These are phyloP conservation scores for Cystobasidium sp. DNA, from an alignment of 1,284 basidiomycete genomes.

Conservation along the genomic window DNA sequence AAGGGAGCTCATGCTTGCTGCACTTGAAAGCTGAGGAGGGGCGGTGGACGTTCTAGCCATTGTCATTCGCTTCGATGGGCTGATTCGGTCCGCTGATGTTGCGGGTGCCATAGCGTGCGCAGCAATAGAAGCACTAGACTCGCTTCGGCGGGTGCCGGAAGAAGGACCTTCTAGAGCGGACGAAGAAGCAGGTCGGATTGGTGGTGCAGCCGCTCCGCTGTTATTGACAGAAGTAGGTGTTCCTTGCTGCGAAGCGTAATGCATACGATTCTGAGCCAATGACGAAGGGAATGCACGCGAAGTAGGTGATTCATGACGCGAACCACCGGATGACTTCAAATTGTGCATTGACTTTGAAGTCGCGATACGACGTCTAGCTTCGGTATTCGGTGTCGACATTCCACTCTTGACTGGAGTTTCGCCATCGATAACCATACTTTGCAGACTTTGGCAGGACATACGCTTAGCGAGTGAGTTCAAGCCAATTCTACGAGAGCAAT, in stretches of 20 bases:
- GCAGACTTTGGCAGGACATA: constrained; percentile 51
- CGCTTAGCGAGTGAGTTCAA: constrained; percentile 48
- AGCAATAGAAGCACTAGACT: constrained; percentile 22
- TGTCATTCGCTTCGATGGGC: constrained; percentile 25
- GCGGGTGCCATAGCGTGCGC: not conserved
- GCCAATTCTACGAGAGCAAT: constrained; percentile 24
- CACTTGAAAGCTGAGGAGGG: constrained; percentile 28
- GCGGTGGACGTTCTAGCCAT: constrained; percentile 34
- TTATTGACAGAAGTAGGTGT: constrained; percentile 24
- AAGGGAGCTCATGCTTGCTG: constrained; percentile 42
- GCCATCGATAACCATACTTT: constrained; percentile 41
- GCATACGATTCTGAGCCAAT: constrained; percentile 10
- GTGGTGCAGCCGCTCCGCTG: not conserved
- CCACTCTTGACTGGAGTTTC: constrained; percentile 50
- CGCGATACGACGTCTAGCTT: constrained; percentile 48
- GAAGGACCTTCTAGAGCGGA: constrained; percentile 31
- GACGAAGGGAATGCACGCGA: constrained; percentile 39
- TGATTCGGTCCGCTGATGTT: not conserved
- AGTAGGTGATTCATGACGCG: constrained; percentile 36
- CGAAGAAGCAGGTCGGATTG: constrained; percentile 33
- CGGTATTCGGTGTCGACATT: constrained; percentile 31
- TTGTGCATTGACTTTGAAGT: constrained; percentile 52
- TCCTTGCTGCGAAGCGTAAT: constrained; percentile 14
- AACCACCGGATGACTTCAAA: constrained; percentile 45
- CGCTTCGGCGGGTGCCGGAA: constrained; percentile 22